Evolutionary conservation across 805 yeast species (phyloP), one percentile per base, ranked within the genome.

Genomic region (Starmera amethionina): DNA sequence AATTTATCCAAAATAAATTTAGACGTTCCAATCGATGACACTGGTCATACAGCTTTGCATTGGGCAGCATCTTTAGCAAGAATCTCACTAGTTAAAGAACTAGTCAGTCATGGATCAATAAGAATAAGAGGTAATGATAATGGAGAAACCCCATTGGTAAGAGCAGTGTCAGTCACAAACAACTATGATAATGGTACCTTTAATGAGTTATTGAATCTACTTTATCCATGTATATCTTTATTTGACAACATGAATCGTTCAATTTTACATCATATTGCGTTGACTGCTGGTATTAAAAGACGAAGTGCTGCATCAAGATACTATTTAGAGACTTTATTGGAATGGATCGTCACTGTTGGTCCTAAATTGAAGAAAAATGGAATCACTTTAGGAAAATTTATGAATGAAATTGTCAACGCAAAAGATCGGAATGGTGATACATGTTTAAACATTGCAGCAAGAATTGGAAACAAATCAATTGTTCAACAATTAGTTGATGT

Each of bases 41-140:
- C 82, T 42, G 97, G 97, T 1, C 93, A 93, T 55, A 82, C 96
- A 0, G 87, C 96, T 0, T 68, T 93, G 42, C 99, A 93, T 60
- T 85, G 97, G 94, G 94, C 97, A 4, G 79, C 97, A 13, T 85
- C 97, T 0, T 70, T 93, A 58, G 97, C 95, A 0, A 77, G 86
- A 42, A 62, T 80, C 2, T 65, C 77, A 3, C 68, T 89, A 39
- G 90, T 87, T 4, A 75, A 67, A 35, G 79, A 79, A 32, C 68
- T 86, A 13, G 81, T 93, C 28, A 64, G 72, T 32, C 67, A 72
- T 35, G 84, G 86, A 12, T 79, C 94, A 1, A 72, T 75, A 45
- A 70, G 90, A 32, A 70, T 77, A 8, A 63, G 88, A 75, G 72
- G 93, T 35, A 94, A 90, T 59, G 75, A 75, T 47, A 73, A 73